These are phyloP conservation scores for Nothopassalora personata DNA, from an alignment of 2,329 filamentous ascomycete genomes.

Conservation along the genomic window DNA sequence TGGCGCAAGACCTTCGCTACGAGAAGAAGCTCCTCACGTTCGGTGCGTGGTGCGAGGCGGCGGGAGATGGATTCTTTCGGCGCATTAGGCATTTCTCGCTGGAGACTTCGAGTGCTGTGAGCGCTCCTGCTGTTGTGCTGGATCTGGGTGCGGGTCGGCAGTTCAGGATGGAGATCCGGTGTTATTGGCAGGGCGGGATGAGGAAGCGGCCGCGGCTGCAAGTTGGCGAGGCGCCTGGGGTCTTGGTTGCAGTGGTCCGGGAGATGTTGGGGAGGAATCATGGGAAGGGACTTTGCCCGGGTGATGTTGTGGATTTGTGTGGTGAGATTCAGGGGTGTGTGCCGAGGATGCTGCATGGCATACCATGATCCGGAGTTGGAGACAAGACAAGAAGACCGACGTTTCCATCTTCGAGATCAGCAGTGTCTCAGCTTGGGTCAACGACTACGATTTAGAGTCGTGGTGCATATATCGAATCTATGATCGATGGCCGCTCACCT, in stretches of 20 bases:
- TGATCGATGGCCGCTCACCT: too few relatives aligned
- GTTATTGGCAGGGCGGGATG: not conserved
- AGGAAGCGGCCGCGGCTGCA: not conserved
- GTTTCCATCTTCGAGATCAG: too few relatives aligned
- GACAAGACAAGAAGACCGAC: too few relatives aligned
- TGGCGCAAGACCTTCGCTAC: not conserved
- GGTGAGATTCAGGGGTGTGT: not conserved
- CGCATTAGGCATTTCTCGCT: not conserved
- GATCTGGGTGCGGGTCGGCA: not conserved
- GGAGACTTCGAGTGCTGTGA: not conserved
- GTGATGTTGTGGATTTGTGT: not conserved
- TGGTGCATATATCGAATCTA: too few relatives aligned
- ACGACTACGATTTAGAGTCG: too few relatives aligned
- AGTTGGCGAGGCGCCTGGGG: not conserved
- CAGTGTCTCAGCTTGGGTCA: too few relatives aligned
- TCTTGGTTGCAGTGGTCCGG: not conserved
- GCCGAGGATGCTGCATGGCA: not conserved
- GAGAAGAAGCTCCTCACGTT: constrained; percentile 1
- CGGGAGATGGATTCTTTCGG: not conserved
- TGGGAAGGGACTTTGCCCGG: not conserved
- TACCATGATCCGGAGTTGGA: not conserved
- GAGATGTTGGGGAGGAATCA: not conserved
- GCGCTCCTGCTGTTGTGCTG: not conserved
- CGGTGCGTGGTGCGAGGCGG: constrained; percentile 4
- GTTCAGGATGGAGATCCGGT: not conserved